Evolutionary conservation across 768 basidiomycete species (phyloP).

Genomic region (Suillus brevipes): DNA sequence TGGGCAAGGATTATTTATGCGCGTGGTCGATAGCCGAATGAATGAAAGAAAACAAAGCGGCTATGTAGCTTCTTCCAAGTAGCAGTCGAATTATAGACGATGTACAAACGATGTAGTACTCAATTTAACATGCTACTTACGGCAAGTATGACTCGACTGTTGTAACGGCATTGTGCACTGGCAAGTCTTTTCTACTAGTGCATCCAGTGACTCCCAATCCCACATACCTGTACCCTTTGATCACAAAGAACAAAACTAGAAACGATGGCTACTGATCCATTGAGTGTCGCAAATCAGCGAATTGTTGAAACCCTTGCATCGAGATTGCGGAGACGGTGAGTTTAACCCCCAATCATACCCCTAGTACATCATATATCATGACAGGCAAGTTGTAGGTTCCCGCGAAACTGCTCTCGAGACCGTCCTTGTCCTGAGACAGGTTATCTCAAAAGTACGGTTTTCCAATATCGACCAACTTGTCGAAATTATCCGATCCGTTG

Average conservation of each 20-base stretch:
- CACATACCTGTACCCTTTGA: background rate
- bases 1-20: background rate
- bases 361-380: conserved; percentile 15
- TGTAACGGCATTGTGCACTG: background rate
- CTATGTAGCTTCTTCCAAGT: background rate
- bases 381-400: conserved; percentile 90
- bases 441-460: conserved; percentile 85
- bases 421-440: conserved; percentile 81
- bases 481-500: conserved; percentile 74
- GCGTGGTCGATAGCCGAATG: background rate
- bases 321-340: conserved; percentile 71
- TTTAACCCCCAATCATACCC: conserved; percentile 17
- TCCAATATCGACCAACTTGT: conserved; percentile 85
- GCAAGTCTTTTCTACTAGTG: background rate
- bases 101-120: conserved; percentile 1
- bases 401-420: conserved; percentile 89
- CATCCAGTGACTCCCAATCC: background rate
- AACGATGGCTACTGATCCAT: conserved; percentile 44
- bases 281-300: conserved; percentile 46
- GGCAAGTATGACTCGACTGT: conserved; percentile 24
- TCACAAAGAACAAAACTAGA: background rate
- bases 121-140: conserved; percentile 14
- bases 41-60: background rate
- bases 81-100: background rate
- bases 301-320: conserved; percentile 69